These are phyloP conservation scores for Setaria italica DNA, from an alignment of 202 grass and related monocot species.

Conservation along the genomic window DNA sequence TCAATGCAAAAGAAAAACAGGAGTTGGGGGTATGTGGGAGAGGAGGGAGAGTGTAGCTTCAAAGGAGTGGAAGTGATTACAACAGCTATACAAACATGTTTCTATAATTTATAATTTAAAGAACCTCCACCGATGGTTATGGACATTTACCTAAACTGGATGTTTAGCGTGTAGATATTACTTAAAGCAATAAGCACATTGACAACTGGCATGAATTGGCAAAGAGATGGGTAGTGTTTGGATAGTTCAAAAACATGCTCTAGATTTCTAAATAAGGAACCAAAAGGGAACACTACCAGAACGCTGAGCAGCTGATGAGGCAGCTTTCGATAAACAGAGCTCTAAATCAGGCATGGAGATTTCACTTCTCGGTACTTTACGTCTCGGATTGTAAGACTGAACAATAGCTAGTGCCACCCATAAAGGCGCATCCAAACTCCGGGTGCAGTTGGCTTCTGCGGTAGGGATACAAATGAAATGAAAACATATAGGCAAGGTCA, in stretches of 20 bases:
- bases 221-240: constrained; percentile 18
- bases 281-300: constrained; percentile 58
- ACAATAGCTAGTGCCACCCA: constrained; percentile 85
- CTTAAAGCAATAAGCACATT: constrained; percentile 18
- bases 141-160: neutral
- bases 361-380: constrained; percentile 87
- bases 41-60: neutral
- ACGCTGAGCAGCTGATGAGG: constrained; percentile 72
- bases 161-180: neutral
- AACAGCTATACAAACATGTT: constrained; percentile 24
- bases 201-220: neutral
- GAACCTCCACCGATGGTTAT: neutral
- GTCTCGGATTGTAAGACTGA: constrained; percentile 86
- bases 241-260: constrained; percentile 28
- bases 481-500: constrained; percentile 4
- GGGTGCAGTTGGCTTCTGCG: constrained; percentile 60
- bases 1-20: neutral
- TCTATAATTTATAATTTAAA: constrained; percentile 6
- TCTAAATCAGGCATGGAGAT: constrained; percentile 85
- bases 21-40: no score
- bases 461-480: constrained; percentile 42
- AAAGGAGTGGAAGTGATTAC: constrained; percentile 3
- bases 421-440: constrained; percentile 56
- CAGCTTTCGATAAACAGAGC: constrained; percentile 80
- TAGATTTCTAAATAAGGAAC: constrained; percentile 28